phyloP scores from a whole-genome alignment of 495 filamentous ascomycete species.

The Pseudevernia furfuracea region DNA sequence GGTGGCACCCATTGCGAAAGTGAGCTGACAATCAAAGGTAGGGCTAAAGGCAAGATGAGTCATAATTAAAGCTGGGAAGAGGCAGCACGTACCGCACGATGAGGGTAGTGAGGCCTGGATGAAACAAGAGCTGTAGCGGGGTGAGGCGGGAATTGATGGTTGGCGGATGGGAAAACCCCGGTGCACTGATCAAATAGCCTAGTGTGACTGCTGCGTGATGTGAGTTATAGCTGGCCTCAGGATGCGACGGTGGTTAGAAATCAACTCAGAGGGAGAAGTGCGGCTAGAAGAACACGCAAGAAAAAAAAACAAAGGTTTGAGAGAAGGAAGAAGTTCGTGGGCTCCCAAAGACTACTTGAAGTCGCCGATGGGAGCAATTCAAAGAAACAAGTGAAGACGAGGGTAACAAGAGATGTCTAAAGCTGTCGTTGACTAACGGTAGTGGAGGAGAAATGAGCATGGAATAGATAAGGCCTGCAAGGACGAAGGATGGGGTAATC shows the following conservation, averaged over 20 bases:
- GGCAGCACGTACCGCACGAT: not conserved
- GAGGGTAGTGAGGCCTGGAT: not conserved
- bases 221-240: not conserved
- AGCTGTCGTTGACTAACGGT: not conserved
- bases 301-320: not conserved
- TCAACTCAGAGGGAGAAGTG: not conserved
- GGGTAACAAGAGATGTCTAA: not conserved
- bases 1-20: slow-evolving; percentile 1
- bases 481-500: not conserved
- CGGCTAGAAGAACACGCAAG: not conserved
- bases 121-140: not conserved
- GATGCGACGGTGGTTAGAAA: not conserved
- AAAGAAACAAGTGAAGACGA: not conserved
- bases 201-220: not conserved
- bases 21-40: not conserved
- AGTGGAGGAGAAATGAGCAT: not conserved
- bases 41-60: not conserved
- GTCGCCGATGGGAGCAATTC: not conserved
- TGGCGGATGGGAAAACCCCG: not conserved
- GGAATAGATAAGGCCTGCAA: not conserved
- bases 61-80: not conserved
- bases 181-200: not conserved
- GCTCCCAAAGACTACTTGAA: not conserved
- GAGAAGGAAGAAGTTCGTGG: not conserved
- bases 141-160: not conserved